Evolutionary conservation across 495 filamentous ascomycete species (phyloP).

Genomic region (Cudoniella acicularis): DNA sequence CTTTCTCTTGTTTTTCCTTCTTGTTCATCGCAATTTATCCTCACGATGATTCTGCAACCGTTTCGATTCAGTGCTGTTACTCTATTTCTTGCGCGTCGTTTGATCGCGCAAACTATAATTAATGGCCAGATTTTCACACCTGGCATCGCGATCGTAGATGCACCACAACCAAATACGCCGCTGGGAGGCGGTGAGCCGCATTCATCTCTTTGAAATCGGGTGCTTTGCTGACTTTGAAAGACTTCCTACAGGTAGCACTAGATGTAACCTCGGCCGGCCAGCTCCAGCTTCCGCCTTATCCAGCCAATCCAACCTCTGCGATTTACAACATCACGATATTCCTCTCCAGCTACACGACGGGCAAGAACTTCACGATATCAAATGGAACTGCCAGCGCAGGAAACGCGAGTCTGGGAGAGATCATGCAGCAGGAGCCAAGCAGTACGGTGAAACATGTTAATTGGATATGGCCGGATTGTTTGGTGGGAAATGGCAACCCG

Average conservation of each 20-base stretch:
- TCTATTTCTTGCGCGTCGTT: constrained; percentile 16
- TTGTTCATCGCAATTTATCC: not conserved
- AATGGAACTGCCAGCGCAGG: constrained; percentile 57
- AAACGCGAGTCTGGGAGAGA: constrained; percentile 54
- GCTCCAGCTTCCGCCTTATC: constrained; percentile 53
- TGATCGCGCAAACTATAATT: constrained; percentile 34
- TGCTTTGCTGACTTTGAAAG: constrained; percentile 27
- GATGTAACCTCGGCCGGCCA: constrained; percentile 63
- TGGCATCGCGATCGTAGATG: constrained; percentile 58
- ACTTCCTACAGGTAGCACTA: constrained; percentile 60
- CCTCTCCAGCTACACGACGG: constrained; percentile 55
- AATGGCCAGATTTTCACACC: constrained; percentile 63
- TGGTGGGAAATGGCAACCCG: constrained; percentile 50
- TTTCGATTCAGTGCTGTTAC: constrained; percentile 17
- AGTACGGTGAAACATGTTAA: constrained; percentile 69
- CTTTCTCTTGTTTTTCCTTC: constrained; percentile 2
- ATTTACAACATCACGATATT: constrained; percentile 65
- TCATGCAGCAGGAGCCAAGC: constrained; percentile 56
- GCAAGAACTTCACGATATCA: constrained; percentile 64
- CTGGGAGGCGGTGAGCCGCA: constrained; percentile 55
- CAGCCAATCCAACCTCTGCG: constrained; percentile 41
- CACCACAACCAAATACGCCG: constrained; percentile 64
- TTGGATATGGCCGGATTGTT: constrained; percentile 63
- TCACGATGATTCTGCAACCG: not conserved
- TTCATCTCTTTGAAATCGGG: not conserved